phyloP scores from a whole-genome alignment of 257 asterid genomes.

The Solanum bulbocastanum region DNA sequence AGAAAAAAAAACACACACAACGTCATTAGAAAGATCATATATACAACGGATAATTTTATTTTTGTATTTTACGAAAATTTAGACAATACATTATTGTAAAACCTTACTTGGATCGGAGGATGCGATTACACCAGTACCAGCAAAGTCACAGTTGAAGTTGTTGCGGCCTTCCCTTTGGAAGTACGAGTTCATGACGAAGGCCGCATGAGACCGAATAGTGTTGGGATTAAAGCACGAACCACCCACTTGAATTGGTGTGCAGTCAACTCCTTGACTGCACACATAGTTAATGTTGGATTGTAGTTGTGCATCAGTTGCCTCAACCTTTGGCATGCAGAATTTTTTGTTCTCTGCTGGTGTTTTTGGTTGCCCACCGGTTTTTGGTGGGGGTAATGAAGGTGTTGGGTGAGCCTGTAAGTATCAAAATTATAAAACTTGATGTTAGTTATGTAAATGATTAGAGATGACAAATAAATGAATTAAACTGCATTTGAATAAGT shows the following conservation, averaged over 20 bases:
- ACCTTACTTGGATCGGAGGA: constrained; percentile 5
- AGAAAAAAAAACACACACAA: not conserved
- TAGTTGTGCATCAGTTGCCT: not conserved
- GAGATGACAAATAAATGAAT: not conserved
- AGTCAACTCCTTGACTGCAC: not conserved
- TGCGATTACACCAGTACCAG: constrained; percentile 1
- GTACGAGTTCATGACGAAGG: not conserved
- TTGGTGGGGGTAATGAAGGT: not conserved
- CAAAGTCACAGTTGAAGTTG: not conserved
- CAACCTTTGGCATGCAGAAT: not conserved
- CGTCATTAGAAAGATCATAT: not conserved
- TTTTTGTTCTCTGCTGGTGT: not conserved
- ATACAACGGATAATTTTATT: no score
- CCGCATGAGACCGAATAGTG: not conserved
- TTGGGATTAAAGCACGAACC: not conserved
- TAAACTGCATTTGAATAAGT: no score
- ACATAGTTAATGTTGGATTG: constrained; percentile 6
- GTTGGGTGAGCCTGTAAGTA: not conserved
- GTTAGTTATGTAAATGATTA: not conserved
- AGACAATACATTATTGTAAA: not conserved
- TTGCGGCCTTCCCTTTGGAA: constrained; percentile 1
- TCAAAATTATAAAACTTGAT: not conserved
- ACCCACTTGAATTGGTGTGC: not conserved
- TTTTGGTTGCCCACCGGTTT: not conserved
- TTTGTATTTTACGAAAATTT: no score